Evolutionary conservation across 306 rosid genomes (phyloP).

Genomic region (Nissolia schottii): DNA sequence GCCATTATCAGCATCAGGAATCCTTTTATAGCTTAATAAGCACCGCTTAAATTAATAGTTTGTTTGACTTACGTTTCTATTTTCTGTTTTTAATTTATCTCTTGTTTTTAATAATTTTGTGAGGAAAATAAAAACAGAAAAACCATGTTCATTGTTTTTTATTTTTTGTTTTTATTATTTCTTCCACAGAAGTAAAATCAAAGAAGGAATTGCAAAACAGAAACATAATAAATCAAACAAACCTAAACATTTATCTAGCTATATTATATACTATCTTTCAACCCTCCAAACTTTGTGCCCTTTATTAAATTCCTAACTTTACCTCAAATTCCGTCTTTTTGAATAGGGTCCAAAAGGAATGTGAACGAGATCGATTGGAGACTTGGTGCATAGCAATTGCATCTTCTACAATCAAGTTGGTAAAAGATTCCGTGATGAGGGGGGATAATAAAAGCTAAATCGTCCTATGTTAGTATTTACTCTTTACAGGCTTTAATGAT

Average conservation of each 20-base stretch:
- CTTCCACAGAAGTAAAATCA: too few relatives aligned
- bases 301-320: constrained; percentile 23
- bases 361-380: constrained; percentile 36
- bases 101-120: too few relatives aligned
- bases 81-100: too few relatives aligned
- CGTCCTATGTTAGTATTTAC: constrained; percentile 20
- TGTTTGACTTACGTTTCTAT: too few relatives aligned
- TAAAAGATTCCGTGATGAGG: constrained; percentile 30
- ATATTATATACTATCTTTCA: too few relatives aligned
- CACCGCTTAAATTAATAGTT: too few relatives aligned
- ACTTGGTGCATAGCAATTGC: background rate
- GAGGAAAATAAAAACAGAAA: too few relatives aligned
- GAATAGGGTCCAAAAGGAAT: constrained; percentile 34
- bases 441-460: constrained; percentile 22
- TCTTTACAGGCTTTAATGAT: constrained; percentile 39
- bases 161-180: too few relatives aligned
- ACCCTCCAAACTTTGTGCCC: background rate
- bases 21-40: constrained; percentile 3
- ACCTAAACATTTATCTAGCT: too few relatives aligned
- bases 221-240: too few relatives aligned
- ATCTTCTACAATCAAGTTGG: constrained; percentile 25
- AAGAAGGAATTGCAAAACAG: too few relatives aligned
- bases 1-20: constrained; percentile 16
- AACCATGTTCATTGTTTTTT: too few relatives aligned
- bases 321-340: constrained; percentile 21